A percentile compares a stretch with the other conserved stretches of the same genome.
phyloP scores from a whole-genome alignment of 192 early-diverging fungal species.

The Hyaloraphidium curvatum region DNA sequence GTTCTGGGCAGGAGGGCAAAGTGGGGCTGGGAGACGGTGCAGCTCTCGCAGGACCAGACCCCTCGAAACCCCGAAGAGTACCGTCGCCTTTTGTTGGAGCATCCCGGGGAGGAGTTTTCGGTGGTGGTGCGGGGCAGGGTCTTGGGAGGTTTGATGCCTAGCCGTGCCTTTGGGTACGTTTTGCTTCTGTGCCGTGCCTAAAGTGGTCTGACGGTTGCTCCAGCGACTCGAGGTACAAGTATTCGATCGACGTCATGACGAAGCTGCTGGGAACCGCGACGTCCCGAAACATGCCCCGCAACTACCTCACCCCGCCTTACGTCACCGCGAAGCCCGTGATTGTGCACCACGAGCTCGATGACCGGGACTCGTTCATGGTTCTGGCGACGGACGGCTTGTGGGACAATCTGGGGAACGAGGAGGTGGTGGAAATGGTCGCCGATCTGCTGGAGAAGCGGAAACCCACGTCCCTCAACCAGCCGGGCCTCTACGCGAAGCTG shows the following conservation, averaged over 20 bases:
- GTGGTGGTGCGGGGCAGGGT: slow-evolving; percentile 6
- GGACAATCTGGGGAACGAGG: slow-evolving; percentile 50
- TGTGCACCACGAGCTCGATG: slow-evolving; percentile 29
- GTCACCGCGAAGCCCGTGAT: slow-evolving; percentile 58
- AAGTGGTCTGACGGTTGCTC: no score
- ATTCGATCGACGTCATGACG: neutral
- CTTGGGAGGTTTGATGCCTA: slow-evolving; percentile 12
- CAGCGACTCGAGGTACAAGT: slow-evolving; percentile 3
- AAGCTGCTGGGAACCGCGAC: slow-evolving; percentile 13
- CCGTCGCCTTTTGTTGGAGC: slow-evolving; percentile 34
- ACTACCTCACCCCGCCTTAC: slow-evolving; percentile 47
- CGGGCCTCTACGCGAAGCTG: slow-evolving; percentile 6
- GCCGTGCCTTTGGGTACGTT: slow-evolving; percentile 3
- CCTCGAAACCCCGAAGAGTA: slow-evolving; percentile 28
- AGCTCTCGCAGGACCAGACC: slow-evolving; percentile 44
- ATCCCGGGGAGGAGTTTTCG: slow-evolving; percentile 43
- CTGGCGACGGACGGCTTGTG: slow-evolving; percentile 70
- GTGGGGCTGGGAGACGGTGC: slow-evolving; percentile 9
- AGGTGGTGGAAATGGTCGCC: slow-evolving; percentile 26
- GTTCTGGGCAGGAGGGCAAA: neutral
- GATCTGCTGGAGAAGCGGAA: slow-evolving; percentile 11
- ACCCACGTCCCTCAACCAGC: slow-evolving; percentile 2
- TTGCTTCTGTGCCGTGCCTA: no score
- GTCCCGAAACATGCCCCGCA: slow-evolving; percentile 21
- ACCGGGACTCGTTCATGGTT: slow-evolving; percentile 49